phyloP scores from a whole-genome alignment of 176 grass and related monocot species.

The Areca catechu region DNA sequence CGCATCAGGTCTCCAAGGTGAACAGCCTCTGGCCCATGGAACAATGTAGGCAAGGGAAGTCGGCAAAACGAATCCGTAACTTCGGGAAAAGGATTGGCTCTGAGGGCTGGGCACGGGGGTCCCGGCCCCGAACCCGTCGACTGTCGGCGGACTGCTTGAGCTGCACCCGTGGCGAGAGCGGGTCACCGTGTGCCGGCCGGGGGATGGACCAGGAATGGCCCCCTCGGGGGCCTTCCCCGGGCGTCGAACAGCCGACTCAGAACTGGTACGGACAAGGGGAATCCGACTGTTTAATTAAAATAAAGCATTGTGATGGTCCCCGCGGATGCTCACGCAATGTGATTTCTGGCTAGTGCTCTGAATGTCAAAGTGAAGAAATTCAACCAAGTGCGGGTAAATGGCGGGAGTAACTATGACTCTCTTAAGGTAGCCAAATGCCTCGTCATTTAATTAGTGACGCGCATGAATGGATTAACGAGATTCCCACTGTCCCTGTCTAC shows the following conservation, averaged over 20 bases:
- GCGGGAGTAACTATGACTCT: conserved; percentile 45
- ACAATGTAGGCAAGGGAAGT: conserved; percentile 31
- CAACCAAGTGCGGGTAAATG: conserved; percentile 43
- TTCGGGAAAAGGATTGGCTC: conserved; percentile 28
- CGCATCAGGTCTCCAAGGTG: conserved; percentile 30
- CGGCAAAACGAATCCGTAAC: conserved; percentile 28
- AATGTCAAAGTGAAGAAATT: conserved; percentile 58
- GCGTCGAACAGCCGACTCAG: conserved; percentile 29
- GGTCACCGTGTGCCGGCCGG: conserved; percentile 16
- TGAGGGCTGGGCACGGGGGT: conserved; percentile 44
- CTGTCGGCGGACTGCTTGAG: conserved; percentile 26
- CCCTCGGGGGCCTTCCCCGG: conserved; percentile 27
- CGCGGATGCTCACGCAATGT: conserved; percentile 39
- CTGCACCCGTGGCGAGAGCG: conserved; percentile 20
- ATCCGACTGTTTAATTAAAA: conserved; percentile 50
- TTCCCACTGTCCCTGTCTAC: conserved; percentile 1
- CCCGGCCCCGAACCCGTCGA: conserved; percentile 36
- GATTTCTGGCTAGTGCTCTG: conserved; percentile 45
- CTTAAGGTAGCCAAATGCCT: conserved; percentile 48
- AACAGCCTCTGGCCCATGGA: conserved; percentile 30
- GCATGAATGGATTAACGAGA: conserved; percentile 7
- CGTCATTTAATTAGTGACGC: background rate
- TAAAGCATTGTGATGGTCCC: conserved; percentile 42
- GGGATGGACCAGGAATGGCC: conserved; percentile 5
- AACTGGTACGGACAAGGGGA: conserved; percentile 45